Evolutionary conservation across 441 rosid genomes (phyloP), one percentile per base, ranked within the genome.

Genomic region (California macrophylla): DNA sequence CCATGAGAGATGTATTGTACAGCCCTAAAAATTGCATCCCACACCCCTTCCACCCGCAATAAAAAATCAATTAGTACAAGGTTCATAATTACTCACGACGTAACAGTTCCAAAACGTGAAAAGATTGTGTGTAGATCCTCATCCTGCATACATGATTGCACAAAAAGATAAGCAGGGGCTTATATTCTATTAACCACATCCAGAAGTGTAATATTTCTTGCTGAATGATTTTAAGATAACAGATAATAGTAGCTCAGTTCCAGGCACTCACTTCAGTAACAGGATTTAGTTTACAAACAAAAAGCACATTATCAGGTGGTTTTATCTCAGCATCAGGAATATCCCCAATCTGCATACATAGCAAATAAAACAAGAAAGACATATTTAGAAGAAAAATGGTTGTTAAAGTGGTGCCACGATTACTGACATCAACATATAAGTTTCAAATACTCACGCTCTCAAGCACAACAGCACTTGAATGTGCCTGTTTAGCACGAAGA

Each of bases 221-320:
- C 13, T 20, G 62, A 21, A 54, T 10, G 26, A 21, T 54, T 20
- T 54, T 54, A 20, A 6, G 42, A 64, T 64, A 32, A 30, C 15
- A 6, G 34, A 30, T 5, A 64, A 15, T 25, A 20, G 29, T 58
- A 58, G n/a, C 64, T 58, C 25, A 12, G 24, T 50, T 50, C 58
- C 58, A 50, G 69, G 15, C 30, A 84, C 89, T 72, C 76, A 90
- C 99, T 85, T 95, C 97, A 40, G 99, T 95, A 69, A 89, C 97
- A 13, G 99, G 98, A 83, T 95, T 95, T 72, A 95, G 80, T 81
- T 95, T 95, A 84, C 99, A 95, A 72, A 95, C 99, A 75, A 95
- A 95, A 64, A 95, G 81, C 68, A 92, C 98, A 72, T 90, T 90
- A 2, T 95, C 98, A 26, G 98, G 99, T 77, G 98, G 99, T 79